A percentile compares a stretch with the other conserved stretches of the same genome.
Evolutionary conservation across 768 basidiomycete species (phyloP).

Genomic region (Clitopilus hobsonii): DNA sequence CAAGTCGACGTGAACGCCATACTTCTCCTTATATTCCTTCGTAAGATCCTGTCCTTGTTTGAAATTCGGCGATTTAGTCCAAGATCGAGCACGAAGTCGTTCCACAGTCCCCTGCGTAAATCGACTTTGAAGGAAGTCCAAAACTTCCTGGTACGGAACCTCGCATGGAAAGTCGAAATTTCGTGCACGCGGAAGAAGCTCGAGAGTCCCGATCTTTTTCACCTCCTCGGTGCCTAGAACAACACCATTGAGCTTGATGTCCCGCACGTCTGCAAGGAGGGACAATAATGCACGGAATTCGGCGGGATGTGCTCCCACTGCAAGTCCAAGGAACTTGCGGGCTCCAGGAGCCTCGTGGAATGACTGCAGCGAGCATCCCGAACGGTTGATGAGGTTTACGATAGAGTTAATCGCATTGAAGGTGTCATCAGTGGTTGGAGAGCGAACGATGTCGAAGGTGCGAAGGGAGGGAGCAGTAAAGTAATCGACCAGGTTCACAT

Average conservation of each 20-base stretch:
- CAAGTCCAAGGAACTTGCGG: not conserved
- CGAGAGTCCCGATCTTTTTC: no score
- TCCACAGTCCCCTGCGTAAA: not conserved
- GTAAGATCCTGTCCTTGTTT: not conserved
- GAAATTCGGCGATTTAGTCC: no score
- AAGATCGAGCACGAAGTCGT: not conserved
- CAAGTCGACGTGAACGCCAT: not conserved
- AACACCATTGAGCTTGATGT: not conserved
- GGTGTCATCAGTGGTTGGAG: not conserved
- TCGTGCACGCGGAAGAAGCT: no score
- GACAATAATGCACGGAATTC: not conserved
- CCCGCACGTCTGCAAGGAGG: no score
- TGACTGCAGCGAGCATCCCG: not conserved
- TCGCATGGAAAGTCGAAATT: not conserved
- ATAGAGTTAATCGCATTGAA: not conserved
- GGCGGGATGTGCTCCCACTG: not conserved
- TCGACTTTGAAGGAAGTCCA: not conserved
- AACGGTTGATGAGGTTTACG: not conserved
- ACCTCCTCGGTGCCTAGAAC: no score
- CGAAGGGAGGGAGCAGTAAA: not conserved
- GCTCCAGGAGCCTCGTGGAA: not conserved
- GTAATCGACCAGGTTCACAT: not conserved
- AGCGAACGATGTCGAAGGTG: not conserved
- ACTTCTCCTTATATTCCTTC: not conserved
- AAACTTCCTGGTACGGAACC: not conserved